Evolutionary conservation across 805 yeast genomes (phyloP).

Genomic region (Cyberlindnera maclurae): DNA sequence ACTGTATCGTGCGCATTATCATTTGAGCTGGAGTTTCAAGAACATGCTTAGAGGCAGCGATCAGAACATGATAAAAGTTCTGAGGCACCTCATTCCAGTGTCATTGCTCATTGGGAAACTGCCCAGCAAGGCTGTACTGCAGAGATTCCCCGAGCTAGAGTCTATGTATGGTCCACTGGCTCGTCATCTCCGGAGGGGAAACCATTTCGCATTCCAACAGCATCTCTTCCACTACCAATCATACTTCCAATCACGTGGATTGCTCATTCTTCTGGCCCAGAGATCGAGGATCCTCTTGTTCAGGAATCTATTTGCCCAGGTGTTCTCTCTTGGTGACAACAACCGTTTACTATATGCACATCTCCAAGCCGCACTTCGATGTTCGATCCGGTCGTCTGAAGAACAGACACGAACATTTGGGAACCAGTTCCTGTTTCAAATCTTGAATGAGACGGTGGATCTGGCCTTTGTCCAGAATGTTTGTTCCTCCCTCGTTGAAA

Average conservation of each 20-base stretch:
- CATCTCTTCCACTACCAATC: slow-evolving; percentile 28
- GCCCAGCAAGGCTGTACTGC: slow-evolving; percentile 30
- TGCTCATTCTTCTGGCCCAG: slow-evolving; percentile 39
- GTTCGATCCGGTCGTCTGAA: slow-evolving; percentile 17
- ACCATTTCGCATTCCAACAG: slow-evolving; percentile 30
- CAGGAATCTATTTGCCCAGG: slow-evolving; percentile 32
- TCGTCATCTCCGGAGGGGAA: slow-evolving; percentile 33
- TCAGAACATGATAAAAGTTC: slow-evolving; percentile 25
- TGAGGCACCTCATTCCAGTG: slow-evolving; percentile 44
- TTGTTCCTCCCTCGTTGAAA: slow-evolving; percentile 44
- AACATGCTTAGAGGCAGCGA: slow-evolving; percentile 1
- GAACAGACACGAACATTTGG: slow-evolving; percentile 11
- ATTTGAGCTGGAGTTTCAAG: slow-evolving; percentile 37
- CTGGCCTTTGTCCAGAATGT: slow-evolving; percentile 39
- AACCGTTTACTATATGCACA: slow-evolving; percentile 5
- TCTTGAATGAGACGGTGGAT: slow-evolving; percentile 26
- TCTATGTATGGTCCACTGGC: slow-evolving; percentile 33
- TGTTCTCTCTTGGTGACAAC: slow-evolving; percentile 11
- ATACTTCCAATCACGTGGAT: slow-evolving; percentile 30
- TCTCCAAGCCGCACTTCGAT: slow-evolving; percentile 21
- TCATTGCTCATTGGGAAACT: slow-evolving; percentile 45
- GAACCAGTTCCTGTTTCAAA: slow-evolving; percentile 22
- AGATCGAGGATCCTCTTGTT: slow-evolving; percentile 38
- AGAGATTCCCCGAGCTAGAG: slow-evolving; percentile 21
- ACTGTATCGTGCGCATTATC: slow-evolving; percentile 38